A percentile compares a stretch with the other conserved stretches of the same genome.
Evolutionary conservation across 768 basidiomycete species (phyloP).

Genomic region (Mycena maculata): DNA sequence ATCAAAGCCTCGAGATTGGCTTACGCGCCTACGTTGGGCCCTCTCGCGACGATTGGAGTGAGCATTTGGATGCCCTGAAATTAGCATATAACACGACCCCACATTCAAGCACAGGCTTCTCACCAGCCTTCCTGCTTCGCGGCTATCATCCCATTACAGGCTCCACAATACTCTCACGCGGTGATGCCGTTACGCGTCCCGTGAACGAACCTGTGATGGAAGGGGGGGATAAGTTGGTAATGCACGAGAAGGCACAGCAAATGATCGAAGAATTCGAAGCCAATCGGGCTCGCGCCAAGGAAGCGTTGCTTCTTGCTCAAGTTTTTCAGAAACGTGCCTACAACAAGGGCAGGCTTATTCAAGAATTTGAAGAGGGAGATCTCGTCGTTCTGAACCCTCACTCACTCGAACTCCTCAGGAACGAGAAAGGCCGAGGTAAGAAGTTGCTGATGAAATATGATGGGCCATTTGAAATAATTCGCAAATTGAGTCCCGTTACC

Average conservation of each 20-base stretch:
- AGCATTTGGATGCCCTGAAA: slow-evolving; percentile 36
- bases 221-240: background rate
- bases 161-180: background rate
- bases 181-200: background rate
- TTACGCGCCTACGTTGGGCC: slow-evolving; percentile 44
- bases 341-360: too few relatives aligned
- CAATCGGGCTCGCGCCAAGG: slow-evolving; percentile 1
- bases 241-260: slow-evolving; percentile 9
- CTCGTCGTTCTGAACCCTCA: too few relatives aligned
- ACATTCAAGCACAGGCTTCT: slow-evolving; percentile 42
- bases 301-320: slow-evolving; percentile 24
- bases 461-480: slow-evolving; percentile 40
- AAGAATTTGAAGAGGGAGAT: too few relatives aligned
- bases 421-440: slow-evolving; percentile 35
- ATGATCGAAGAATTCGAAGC: slow-evolving; percentile 18
- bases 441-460: slow-evolving; percentile 34
- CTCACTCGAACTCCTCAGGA: slow-evolving; percentile 28
- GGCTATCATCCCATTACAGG: slow-evolving; percentile 41
- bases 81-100: slow-evolving; percentile 46
- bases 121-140: slow-evolving; percentile 43
- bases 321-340: slow-evolving; percentile 3
- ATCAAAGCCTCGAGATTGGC: slow-evolving; percentile 46
- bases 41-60: slow-evolving; percentile 39
- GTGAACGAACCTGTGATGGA: background rate
- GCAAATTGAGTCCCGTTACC: slow-evolving; percentile 36